Base-by-base conservation (phyloP, 352 stramenopile species). In the Pythium pectinolyticum region DNA sequence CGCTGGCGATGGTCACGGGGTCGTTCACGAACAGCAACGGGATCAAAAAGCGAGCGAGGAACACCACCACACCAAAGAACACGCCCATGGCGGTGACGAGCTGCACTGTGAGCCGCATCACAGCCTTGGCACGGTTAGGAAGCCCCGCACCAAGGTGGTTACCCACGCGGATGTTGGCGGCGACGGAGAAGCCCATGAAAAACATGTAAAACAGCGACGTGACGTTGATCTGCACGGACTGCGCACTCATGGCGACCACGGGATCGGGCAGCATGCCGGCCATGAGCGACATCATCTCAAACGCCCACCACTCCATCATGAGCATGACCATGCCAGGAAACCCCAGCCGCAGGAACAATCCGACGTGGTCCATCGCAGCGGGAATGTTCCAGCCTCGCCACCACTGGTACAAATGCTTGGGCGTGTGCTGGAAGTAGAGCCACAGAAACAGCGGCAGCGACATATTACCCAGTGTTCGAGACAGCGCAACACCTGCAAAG, bases 261-360 rank as follows among this genome's bases (percentile, higher is more conserved):
- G 72, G 73, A 39, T 88, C 57, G 0, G 82, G 80, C 0, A 94
- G 72, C 0, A 94, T 40, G 2, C 86, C 86, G 5, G 84, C 85
- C 57, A 95, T 73, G 17, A 95, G 57, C 9, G 83, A 80, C 20
- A 95, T 69, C 25, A 83, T 63, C 64, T 92, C 86, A 55, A 88
- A 94, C 9, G 86, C 83, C 69, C 73, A 86, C 85, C 82, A 94
- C 53, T 89, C 78, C 61, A 94, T 84, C 31, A 75, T 73, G 32
- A 94, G 58, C 74, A 93, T 86, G 14, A 90, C 49, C 61, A 85
- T 74, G 2, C 77, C 75, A 3, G 87, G 85, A 0, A 90, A 22
- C 0, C 87, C 87, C 4, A 96, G 68, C 0, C 68, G 67, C 1
- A 94, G 57, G 62, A 94, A 96, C 3, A 90, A 57, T 0, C 61